Percentiles rank a stretch among this genome's conserved stretches.
Evolutionary conservation across 768 basidiomycete species (phyloP).

Genomic region (Piloderma croceum): DNA sequence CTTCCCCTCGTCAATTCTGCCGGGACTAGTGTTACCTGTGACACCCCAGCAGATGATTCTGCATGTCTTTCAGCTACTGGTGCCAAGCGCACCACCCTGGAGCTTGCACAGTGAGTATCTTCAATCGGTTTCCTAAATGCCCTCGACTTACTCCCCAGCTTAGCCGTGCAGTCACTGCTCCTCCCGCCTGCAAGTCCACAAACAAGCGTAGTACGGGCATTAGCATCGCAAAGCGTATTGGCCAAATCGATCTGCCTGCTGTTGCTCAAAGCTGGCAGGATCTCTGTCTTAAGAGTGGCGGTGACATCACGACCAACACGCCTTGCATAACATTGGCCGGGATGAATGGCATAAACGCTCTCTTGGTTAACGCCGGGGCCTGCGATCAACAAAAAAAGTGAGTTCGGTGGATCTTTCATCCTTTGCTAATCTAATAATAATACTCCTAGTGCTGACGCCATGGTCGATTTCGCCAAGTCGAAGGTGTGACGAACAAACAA

Average conservation of each 20-base stretch:
- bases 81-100: conserved; percentile 4
- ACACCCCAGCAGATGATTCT: conserved; percentile 39
- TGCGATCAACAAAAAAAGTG: conserved; percentile 47
- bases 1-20: conserved; percentile 38
- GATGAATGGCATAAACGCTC: conserved; percentile 35
- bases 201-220: conserved; percentile 9
- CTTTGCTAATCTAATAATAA: too few relatives aligned
- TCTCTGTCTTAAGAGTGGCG: conserved; percentile 39
- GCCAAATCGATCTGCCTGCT: conserved; percentile 30
- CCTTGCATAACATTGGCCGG: conserved; percentile 41
- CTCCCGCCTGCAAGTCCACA: conserved; percentile 3
- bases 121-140: conserved; percentile 6
- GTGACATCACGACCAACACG: conserved; percentile 33
- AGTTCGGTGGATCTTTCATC: too few relatives aligned
- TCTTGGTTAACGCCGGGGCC: conserved; percentile 39
- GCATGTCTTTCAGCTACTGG: conserved; percentile 31
- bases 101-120: conserved; percentile 6
- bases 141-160: conserved; percentile 1
- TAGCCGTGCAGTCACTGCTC: not conserved
- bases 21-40: conserved; percentile 48
- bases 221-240: conserved; percentile 19
- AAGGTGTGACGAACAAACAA: conserved; percentile 33
- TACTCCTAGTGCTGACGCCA: conserved; percentile 44
- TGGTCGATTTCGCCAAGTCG: conserved; percentile 46
- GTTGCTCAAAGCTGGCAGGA: conserved; percentile 40